phyloP scores from a whole-genome alignment of 140 eudicot genomes.

The Anethum foeniculum region DNA sequence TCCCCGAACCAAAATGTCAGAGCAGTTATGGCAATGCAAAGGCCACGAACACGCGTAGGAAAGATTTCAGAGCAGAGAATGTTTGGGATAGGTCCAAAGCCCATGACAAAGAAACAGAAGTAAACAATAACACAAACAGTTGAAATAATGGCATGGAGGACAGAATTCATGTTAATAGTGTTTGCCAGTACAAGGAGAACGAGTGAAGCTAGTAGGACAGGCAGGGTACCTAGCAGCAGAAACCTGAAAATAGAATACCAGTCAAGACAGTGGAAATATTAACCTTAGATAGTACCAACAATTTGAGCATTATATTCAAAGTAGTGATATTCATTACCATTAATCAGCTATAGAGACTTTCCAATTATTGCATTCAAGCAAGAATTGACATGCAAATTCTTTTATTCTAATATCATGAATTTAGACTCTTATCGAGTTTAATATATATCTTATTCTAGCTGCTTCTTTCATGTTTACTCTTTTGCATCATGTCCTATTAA shows the following conservation, averaged over 20 bases:
- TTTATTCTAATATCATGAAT: too few species aligned
- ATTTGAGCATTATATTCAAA: neutral
- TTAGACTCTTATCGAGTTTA: neutral
- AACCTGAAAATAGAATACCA: constrained; percentile 33
- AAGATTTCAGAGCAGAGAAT: constrained; percentile 93
- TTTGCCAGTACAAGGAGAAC: constrained; percentile 64
- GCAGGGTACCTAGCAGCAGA: constrained; percentile 67
- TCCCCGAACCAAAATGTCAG: constrained; percentile 90
- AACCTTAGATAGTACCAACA: neutral
- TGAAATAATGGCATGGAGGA: constrained; percentile 65
- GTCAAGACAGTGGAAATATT: neutral
- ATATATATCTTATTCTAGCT: neutral
- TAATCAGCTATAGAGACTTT: too few species aligned
- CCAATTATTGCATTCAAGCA: too few species aligned
- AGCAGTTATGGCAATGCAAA: constrained; percentile 94
- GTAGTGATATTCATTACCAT: neutral
- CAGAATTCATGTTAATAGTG: constrained; percentile 35
- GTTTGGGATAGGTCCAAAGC: constrained; percentile 94
- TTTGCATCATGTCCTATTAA: neutral
- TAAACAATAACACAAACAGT: constrained; percentile 74
- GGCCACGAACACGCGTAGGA: constrained; percentile 91
- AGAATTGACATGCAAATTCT: too few species aligned
- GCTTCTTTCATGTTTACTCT: neutral
- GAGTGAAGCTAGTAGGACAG: constrained; percentile 57
- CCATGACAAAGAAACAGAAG: constrained; percentile 97